Conservation (phyloP, 345 rosid species). For the Erysimum cheiranthoides region DNA sequence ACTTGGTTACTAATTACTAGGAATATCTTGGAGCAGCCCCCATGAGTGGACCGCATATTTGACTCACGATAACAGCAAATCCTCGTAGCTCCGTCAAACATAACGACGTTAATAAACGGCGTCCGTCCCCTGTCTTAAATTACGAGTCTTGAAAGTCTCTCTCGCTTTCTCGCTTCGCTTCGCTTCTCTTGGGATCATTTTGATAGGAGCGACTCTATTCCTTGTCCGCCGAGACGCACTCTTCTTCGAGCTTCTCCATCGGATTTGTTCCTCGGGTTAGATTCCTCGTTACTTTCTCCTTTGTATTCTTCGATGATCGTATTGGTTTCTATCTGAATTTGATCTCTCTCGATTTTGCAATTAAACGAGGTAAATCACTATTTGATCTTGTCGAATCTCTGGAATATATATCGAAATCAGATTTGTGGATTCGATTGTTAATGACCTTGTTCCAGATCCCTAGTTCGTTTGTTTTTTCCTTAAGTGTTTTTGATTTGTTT, state of each 20-base stretch:
- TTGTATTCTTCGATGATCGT: constrained; percentile 35
- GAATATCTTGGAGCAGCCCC: constrained; percentile 3
- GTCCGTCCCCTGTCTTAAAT: constrained; percentile 46
- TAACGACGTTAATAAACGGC: constrained; percentile 55
- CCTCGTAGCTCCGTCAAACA: not conserved
- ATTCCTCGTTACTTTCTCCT: constrained; percentile 21
- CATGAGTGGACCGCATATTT: constrained; percentile 47
- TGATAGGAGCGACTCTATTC: constrained; percentile 42
- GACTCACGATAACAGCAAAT: constrained; percentile 38
- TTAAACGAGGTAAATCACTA: constrained; percentile 18
- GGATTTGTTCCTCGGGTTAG: constrained; percentile 34
- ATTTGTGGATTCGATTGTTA: constrained; percentile 34
- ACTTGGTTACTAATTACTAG: not conserved
- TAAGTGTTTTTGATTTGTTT: constrained; percentile 20
- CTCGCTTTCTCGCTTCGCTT: constrained; percentile 22
- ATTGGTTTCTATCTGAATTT: constrained; percentile 44
- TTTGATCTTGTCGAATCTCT: constrained; percentile 16
- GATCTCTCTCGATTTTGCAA: constrained; percentile 28
- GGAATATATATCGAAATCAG: constrained; percentile 3
- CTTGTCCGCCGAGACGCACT: constrained; percentile 49
- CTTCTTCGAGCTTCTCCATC: constrained; percentile 19
- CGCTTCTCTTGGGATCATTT: constrained; percentile 46
- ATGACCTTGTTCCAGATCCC: constrained; percentile 38
- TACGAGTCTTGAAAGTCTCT: constrained; percentile 19
- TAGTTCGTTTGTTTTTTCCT: constrained; percentile 7